Evolutionary conservation across 345 rosid species (phyloP).

Genomic region (Nasturtium officinale): DNA sequence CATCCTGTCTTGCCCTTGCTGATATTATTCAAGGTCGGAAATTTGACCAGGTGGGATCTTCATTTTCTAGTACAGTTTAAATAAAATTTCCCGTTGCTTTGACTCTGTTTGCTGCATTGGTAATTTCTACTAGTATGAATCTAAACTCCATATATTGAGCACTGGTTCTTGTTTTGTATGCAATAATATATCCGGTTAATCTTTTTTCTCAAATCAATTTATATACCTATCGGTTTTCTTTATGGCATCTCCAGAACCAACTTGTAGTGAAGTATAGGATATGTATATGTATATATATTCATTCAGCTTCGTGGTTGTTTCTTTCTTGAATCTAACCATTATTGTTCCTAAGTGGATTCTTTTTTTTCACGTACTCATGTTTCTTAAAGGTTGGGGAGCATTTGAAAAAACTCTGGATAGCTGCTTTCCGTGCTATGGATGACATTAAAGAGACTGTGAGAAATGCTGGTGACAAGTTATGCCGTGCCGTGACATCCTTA

Average conservation of each 20-base stretch:
- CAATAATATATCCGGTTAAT: slow-evolving; percentile 23
- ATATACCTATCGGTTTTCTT: neutral
- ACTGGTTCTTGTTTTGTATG: neutral
- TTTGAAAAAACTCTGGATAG: slow-evolving; percentile 77
- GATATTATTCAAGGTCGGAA: slow-evolving; percentile 93
- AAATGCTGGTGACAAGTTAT: slow-evolving; percentile 89
- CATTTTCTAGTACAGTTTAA: neutral
- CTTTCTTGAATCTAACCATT: slow-evolving; percentile 15
- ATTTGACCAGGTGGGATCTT: slow-evolving; percentile 73
- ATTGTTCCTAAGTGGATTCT: slow-evolving; percentile 3
- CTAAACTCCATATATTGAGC: slow-evolving; percentile 2
- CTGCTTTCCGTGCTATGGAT: slow-evolving; percentile 97
- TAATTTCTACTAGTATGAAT: slow-evolving; percentile 14
- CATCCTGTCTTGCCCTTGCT: slow-evolving; percentile 91
- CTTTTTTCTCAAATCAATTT: neutral
- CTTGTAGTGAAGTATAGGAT: slow-evolving; percentile 16
- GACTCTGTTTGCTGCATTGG: neutral
- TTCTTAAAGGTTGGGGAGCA: slow-evolving; percentile 66
- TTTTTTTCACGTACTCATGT: slow-evolving; percentile 25
- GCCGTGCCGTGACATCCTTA: slow-evolving; percentile 72
- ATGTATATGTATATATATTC: slow-evolving; percentile 6
- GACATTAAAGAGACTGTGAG: slow-evolving; percentile 98
- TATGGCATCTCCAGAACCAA: slow-evolving; percentile 10
- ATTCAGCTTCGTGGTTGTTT: slow-evolving; percentile 17
- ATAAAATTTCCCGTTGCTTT: neutral